Evolutionary conservation across 805 yeast genomes (phyloP).

Genomic region (Wickerhamomyces ciferrii): DNA sequence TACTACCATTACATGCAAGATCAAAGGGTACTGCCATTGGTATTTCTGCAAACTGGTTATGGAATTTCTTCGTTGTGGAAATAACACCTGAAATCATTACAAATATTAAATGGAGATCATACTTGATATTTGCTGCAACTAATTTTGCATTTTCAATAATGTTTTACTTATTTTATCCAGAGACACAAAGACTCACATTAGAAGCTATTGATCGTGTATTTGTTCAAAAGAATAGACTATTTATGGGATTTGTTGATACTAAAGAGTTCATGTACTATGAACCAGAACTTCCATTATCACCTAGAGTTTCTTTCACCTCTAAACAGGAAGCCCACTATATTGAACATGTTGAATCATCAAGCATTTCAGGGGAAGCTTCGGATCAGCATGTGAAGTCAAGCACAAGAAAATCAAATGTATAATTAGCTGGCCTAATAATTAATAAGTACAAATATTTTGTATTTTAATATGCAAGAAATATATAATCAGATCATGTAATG

Average conservation of each 20-base stretch:
- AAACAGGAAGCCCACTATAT: not conserved
- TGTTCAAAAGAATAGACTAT: slow-evolving; percentile 41
- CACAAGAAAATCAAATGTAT: not conserved
- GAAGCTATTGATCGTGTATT: slow-evolving; percentile 65
- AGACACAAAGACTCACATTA: slow-evolving; percentile 69
- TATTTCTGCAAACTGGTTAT: slow-evolving; percentile 62
- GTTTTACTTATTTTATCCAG: slow-evolving; percentile 67
- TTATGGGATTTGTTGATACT: slow-evolving; percentile 20
- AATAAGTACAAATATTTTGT: no score
- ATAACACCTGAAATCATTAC: slow-evolving; percentile 54
- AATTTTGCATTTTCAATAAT: slow-evolving; percentile 59
- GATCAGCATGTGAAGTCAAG: not conserved
- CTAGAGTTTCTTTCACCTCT: not conserved
- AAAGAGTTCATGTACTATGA: not conserved
- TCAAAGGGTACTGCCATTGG: slow-evolving; percentile 58
- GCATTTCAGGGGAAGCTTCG: not conserved
- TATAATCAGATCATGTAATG: no score
- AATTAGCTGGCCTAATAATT: no score
- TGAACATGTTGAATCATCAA: not conserved
- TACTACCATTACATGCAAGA: slow-evolving; percentile 53
- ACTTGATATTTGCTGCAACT: slow-evolving; percentile 61
- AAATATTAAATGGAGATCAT: slow-evolving; percentile 56
- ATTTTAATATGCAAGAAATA: no score
- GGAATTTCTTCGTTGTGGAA: slow-evolving; percentile 63
- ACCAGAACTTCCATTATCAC: not conserved